Evolutionary conservation across 2,329 filamentous ascomycete species (phyloP), one percentile per base, ranked within the genome.

Genomic region (Scytalidium sp.): DNA sequence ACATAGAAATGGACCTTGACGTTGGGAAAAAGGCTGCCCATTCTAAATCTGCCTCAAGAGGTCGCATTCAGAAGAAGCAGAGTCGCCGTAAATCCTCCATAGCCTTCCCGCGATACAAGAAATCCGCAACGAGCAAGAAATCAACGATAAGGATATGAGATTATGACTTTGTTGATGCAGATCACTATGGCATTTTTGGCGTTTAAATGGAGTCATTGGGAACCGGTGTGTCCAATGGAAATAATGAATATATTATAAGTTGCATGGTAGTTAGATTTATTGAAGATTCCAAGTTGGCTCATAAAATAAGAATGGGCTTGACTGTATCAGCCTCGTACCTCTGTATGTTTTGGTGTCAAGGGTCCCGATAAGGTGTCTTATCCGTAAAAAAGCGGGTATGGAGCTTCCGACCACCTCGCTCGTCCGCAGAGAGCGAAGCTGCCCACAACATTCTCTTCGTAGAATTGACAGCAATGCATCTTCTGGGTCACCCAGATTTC

Each of bases 1-100:
- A n/a, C 6, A 13, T 41, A 66, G 75, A 69, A 46, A 85, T 85
- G 81, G 81, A 85, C 19, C 64, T 85, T 46, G 82, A 85, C n/a
- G n/a, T 57, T 60, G 51, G 42, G 56, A 55, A 22, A 19, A 73
- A 75, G 60, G 60, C 68, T 41, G 60, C 66, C 22, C 41, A 47
- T 20, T 47, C 55, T 19, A 71, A 67, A 53, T 61, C 69, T 13
- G 64, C 52, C 48, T 64, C 67, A 54, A 81, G 75, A 69, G 77
- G 74, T 64, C 75, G 76, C 59, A 71, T 83, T 47, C 73, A 77
- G 66, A 85, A 84, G 74, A 74, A 75, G 63, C 76, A 70, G 58
- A 71, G 69, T 56, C 56, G 50, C 45, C 58, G 60, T n/a, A 81
- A 77, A 66, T 80, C 76, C 57, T 71, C 75, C 39, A 84, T 85